Conservation (phyloP, 345 rosid genomes). For the Brassica juncea region DNA sequence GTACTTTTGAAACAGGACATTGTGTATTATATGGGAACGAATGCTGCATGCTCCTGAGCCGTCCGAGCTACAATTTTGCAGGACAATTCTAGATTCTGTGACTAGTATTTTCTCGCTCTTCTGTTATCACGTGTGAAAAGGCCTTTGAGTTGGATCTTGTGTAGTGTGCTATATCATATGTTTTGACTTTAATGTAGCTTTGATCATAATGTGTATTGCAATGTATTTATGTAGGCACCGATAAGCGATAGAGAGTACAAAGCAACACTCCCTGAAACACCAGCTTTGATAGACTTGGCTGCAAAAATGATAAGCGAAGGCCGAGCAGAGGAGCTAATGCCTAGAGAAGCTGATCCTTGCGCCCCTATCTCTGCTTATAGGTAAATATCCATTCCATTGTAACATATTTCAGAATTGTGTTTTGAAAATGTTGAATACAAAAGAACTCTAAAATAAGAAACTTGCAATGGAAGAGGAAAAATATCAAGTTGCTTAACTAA, state of each 20-base stretch:
- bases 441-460: too few relatives aligned
- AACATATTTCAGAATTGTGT: background rate
- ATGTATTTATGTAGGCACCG: conserved; percentile 66
- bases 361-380: conserved; percentile 86
- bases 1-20: conserved; percentile 58
- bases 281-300: conserved; percentile 89
- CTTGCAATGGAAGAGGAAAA: too few relatives aligned
- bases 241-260: conserved; percentile 90
- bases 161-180: conserved; percentile 4
- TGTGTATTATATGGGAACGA: conserved; percentile 82
- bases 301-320: conserved; percentile 87
- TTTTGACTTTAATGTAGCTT: conserved; percentile 1
- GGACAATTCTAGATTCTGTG: conserved; percentile 28
- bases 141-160: conserved; percentile 14
- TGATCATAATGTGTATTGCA: conserved; percentile 35
- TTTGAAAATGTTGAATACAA: conserved; percentile 1
- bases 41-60: conserved; percentile 95
- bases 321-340: conserved; percentile 58
- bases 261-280: conserved; percentile 94
- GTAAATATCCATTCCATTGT: conserved; percentile 15
- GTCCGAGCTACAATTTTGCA: conserved; percentile 89
- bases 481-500: too few relatives aligned
- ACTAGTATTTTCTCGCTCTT: background rate
- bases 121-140: background rate
- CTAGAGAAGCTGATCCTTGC: conserved; percentile 34